Percentiles rank a stretch among this genome's conserved stretches.
These are phyloP conservation scores for Aphanomyces astaci DNA, from an alignment of 352 stramenopile species.

Conservation along the genomic window DNA sequence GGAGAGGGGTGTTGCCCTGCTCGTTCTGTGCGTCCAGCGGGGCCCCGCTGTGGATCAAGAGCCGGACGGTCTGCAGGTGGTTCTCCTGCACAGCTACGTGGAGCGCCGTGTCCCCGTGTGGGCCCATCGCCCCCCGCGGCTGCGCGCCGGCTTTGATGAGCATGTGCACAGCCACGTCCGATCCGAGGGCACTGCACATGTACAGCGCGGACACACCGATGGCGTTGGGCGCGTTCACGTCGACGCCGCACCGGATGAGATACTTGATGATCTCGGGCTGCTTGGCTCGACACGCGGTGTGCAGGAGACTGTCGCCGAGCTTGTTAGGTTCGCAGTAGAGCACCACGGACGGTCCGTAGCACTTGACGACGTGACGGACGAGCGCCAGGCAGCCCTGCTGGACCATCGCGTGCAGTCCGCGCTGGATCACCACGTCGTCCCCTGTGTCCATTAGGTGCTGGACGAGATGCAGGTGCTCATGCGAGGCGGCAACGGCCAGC, in stretches of 20 bases:
- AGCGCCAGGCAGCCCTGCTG: slow-evolving; percentile 47
- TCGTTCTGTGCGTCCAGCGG: slow-evolving; percentile 48
- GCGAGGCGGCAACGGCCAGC: background rate
- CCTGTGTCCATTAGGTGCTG: slow-evolving; percentile 26
- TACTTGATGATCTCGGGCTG: slow-evolving; percentile 46
- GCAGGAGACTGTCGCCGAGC: slow-evolving; percentile 46
- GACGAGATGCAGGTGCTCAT: background rate
- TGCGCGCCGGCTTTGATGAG: slow-evolving; percentile 36
- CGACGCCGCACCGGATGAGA: slow-evolving; percentile 49
- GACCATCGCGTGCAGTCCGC: slow-evolving; percentile 47
- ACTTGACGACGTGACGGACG: slow-evolving; percentile 46
- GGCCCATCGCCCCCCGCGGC: slow-evolving; percentile 41
- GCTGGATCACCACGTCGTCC: slow-evolving; percentile 58
- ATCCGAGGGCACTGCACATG: slow-evolving; percentile 61
- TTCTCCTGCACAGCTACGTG: slow-evolving; percentile 80
- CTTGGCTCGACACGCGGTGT: slow-evolving; percentile 47
- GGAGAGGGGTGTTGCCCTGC: slow-evolving; percentile 59
- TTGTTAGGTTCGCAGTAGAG: slow-evolving; percentile 37
- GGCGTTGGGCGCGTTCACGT: slow-evolving; percentile 54
- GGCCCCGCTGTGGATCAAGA: slow-evolving; percentile 42
- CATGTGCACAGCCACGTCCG: slow-evolving; percentile 47
- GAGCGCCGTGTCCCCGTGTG: slow-evolving; percentile 62
- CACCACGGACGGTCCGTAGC: slow-evolving; percentile 39
- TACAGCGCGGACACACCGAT: slow-evolving; percentile 66
- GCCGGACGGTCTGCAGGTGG: slow-evolving; percentile 51